These are phyloP conservation scores for Hanseniaspora uvarum DNA, from an alignment of 1,139 yeast genomes.

Conservation along the genomic window DNA sequence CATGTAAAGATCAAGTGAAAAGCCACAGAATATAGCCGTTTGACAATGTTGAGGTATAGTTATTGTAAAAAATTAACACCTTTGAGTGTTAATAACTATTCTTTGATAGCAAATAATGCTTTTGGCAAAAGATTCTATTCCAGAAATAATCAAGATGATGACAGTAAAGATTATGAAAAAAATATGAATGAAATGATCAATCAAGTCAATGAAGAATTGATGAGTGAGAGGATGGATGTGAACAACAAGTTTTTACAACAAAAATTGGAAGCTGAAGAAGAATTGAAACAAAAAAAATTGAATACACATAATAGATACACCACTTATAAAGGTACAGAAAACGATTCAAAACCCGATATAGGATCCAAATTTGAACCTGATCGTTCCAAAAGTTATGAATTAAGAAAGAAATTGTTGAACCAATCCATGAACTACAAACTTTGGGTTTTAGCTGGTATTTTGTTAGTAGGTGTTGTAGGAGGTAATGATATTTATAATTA, in stretches of 20 bases:
- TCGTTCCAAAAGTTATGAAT: conserved; percentile 7
- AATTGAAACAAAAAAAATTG: not conserved
- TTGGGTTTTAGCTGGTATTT: conserved; percentile 13
- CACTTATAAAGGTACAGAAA: not conserved
- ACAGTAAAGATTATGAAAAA: conserved; percentile 6
- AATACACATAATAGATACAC: conserved; percentile 11
- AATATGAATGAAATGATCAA: conserved; percentile 28
- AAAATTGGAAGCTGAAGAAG: conserved; percentile 5
- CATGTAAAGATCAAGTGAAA: too few relatives aligned
- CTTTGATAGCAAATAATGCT: not conserved
- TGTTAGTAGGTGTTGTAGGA: conserved; percentile 1
- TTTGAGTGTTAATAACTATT: not conserved
- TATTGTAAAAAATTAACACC: not conserved
- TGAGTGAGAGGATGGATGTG: conserved; percentile 18
- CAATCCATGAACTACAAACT: conserved; percentile 15
- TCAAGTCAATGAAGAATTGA: conserved; percentile 24
- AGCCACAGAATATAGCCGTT: not conserved
- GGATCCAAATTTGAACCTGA: conserved; percentile 8
- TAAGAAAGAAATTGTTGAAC: not conserved
- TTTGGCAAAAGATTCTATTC: conserved; percentile 5
- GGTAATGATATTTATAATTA: conserved; percentile 15
- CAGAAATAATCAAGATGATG: conserved; percentile 15
- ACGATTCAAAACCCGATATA: not conserved
- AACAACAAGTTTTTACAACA: conserved; percentile 12
- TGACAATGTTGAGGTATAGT: not conserved